phyloP scores from a whole-genome alignment of 192 early-diverging fungal species.

The Coemansia sp. region DNA sequence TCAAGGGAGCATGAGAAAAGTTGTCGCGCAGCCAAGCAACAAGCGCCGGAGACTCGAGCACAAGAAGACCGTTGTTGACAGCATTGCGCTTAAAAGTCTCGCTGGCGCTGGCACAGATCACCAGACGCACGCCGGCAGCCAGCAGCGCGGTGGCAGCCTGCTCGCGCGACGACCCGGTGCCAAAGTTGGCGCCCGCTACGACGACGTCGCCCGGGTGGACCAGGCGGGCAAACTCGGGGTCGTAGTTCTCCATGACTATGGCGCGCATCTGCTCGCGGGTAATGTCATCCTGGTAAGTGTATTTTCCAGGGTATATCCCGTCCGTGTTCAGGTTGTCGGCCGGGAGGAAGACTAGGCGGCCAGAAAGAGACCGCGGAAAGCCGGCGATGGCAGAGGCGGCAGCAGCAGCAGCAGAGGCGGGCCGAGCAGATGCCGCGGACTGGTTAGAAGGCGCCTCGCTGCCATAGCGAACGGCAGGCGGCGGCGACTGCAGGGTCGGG shows the following conservation, averaged over 20 bases:
- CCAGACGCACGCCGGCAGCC: slow-evolving; percentile 76
- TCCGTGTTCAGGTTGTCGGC: slow-evolving; percentile 98
- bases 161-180: slow-evolving; percentile 94
- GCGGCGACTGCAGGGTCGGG: slow-evolving; percentile 2
- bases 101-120: slow-evolving; percentile 90
- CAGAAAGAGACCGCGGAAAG: slow-evolving; percentile 71
- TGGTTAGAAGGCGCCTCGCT: slow-evolving; percentile 9
- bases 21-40: slow-evolving; percentile 66
- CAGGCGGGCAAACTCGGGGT: slow-evolving; percentile 72
- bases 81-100: slow-evolving; percentile 99
- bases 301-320: slow-evolving; percentile 97
- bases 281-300: slow-evolving; percentile 97
- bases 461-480: slow-evolving; percentile 22
- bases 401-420: slow-evolving; percentile 10
- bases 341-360: slow-evolving; percentile 84
- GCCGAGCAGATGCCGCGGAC: background rate
- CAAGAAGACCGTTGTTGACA: slow-evolving; percentile 94
- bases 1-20: slow-evolving; percentile 44
- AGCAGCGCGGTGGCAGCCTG: slow-evolving; percentile 95
- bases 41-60: slow-evolving; percentile 81
- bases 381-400: slow-evolving; percentile 50
- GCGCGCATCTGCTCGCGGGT: slow-evolving; percentile 81
- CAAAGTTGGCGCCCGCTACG: slow-evolving; percentile 94
- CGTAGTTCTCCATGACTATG: slow-evolving; percentile 99
- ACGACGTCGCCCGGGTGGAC: slow-evolving; percentile 75